These are phyloP conservation scores for Neophaeococcomyces mojaviensis DNA, from an alignment of 2,329 filamentous ascomycete genomes.

Conservation along the genomic window DNA sequence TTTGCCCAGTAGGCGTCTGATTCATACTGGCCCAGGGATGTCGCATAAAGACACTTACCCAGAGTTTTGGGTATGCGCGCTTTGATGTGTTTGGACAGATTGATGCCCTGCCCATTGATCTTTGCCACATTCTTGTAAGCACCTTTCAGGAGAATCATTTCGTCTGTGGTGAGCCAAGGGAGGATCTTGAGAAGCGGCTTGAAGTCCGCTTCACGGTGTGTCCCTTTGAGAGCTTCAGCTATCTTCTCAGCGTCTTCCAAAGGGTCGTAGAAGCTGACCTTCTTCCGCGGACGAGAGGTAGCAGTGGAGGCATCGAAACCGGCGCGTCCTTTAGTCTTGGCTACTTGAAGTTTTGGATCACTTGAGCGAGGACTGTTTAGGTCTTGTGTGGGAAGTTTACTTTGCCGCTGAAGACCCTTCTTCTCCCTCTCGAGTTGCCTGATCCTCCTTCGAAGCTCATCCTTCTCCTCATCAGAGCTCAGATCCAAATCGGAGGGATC, in stretches of 20 bases:
- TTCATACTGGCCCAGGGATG: constrained; percentile 83
- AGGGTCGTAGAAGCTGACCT: constrained; percentile 73
- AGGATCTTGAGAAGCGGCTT: constrained; percentile 73
- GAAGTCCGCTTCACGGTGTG: constrained; percentile 59
- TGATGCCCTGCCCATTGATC: constrained; percentile 41
- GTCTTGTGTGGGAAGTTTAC: constrained; percentile 6
- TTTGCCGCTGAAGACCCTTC: constrained; percentile 9
- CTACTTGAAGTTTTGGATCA: not conserved
- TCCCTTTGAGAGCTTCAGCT: constrained; percentile 60
- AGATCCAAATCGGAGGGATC: constrained; percentile 39
- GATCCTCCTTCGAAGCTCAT: constrained; percentile 31
- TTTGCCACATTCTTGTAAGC: constrained; percentile 91
- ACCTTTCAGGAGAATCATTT: constrained; percentile 74
- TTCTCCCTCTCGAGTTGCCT: constrained; percentile 27
- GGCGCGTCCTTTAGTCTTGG: not conserved
- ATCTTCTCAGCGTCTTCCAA: constrained; percentile 69
- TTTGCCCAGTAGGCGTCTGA: constrained; percentile 97
- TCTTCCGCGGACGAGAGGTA: constrained; percentile 34
- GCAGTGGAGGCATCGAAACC: constrained; percentile 7
- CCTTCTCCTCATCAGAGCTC: constrained; percentile 32
- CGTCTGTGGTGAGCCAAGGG: constrained; percentile 74
- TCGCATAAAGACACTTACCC: constrained; percentile 86
- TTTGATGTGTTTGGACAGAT: constrained; percentile 45
- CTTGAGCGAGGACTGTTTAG: constrained; percentile 10
- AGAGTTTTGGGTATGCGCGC: constrained; percentile 49